Base-by-base conservation (phyloP, 345 rosid genomes). In the Eucalyptus urophylla region DNA sequence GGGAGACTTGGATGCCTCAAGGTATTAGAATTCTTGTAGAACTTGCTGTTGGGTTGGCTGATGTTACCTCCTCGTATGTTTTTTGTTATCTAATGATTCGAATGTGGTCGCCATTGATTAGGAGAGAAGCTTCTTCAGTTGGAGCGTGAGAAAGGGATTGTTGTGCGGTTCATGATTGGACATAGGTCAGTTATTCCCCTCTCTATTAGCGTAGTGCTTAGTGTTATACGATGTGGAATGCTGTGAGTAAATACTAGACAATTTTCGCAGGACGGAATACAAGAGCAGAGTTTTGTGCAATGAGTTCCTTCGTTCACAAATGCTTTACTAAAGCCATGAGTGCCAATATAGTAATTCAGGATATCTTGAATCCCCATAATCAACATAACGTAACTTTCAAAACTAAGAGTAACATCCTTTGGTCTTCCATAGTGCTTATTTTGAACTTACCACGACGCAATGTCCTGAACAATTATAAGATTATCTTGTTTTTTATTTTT, bases 1-100 rank as follows among this genome's bases (percentile, higher is more conserved):
- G 99, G 91, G 98, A 92, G 92, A 98, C 99, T 31, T 98, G 99
- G 99, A 97, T 98, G 99, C 99, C 99, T 90, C 99, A 92, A 93
- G 99, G 99, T 98, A 85, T 86, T 56, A 81, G 83, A 29, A 40
- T 89, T 83, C 47, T 83, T 60, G 37, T 86, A 5, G 45, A 62
- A 27, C 67, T 50, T 40, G 51, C 47, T 72, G 37, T 33, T 44
- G 24, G 45, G 88, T 33, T 60, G 87, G 88, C 24, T 80, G 87
- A 33, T 88, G 86, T 33, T 37, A 54, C 45, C 19, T 31, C 69
- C n/a, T 49, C 16, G 19, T 81, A 83, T 49, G 60, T 69, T 53
- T 53, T 89, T 85, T 90, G 85, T 56, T 88, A 14, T 50, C 33
- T 88, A 69, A 88, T 56, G 86, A 40, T 40, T 67, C 40, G 10